A percentile compares a stretch with the other conserved stretches of the same genome.
phyloP scores from a whole-genome alignment of 768 basidiomycete genomes.

The Russula sp. region DNA sequence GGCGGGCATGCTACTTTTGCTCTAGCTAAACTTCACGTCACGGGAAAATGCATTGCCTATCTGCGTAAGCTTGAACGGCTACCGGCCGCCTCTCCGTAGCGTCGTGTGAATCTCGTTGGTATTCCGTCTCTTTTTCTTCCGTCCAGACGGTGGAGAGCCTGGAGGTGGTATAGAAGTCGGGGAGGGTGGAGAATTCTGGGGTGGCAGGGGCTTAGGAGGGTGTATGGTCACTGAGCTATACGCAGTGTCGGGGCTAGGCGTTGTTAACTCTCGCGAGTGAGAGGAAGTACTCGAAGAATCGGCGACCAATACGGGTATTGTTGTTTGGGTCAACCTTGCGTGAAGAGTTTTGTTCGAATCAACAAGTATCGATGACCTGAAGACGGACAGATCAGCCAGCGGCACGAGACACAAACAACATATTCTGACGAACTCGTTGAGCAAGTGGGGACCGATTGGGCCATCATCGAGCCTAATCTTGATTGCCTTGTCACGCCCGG shows the following conservation, averaged over 20 bases:
- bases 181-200: background rate
- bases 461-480: conserved; percentile 5
- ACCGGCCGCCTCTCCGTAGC: conserved; percentile 11
- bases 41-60: background rate
- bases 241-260: background rate
- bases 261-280: background rate
- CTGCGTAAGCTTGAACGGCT: background rate
- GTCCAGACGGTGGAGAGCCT: background rate
- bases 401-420: background rate
- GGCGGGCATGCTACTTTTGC: background rate
- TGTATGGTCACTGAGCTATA: background rate
- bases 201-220: background rate
- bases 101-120: background rate
- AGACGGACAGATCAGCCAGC: background rate
- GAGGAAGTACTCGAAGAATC: conserved; percentile 3
- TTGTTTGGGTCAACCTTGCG: conserved; percentile 22
- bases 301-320: background rate
- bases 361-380: conserved; percentile 26
- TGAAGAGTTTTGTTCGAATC: conserved; percentile 22
- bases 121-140: background rate
- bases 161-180: background rate
- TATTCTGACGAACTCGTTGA: conserved; percentile 40
- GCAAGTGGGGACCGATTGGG: conserved; percentile 32
- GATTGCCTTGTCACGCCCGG: conserved; percentile 2
- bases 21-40: background rate